Percentiles rank a stretch among this genome's conserved stretches.
Conservation (phyloP, 2,329 filamentous ascomycete species). For the Geoglossum cookeanum region DNA sequence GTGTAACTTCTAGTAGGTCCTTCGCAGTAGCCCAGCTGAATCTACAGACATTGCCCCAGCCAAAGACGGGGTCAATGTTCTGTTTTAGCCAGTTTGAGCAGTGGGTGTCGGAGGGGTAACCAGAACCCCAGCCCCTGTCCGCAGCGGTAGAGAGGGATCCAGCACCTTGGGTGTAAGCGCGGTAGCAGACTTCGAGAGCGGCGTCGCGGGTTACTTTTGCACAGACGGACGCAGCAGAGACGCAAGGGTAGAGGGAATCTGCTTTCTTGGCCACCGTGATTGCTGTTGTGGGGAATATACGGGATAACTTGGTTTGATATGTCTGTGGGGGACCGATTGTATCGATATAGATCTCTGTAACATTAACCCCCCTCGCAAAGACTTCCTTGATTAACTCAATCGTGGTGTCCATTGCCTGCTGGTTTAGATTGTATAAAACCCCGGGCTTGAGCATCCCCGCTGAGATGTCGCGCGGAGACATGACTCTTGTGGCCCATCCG, state of each 20-base stretch:
- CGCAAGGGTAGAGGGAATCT: constrained; percentile 78
- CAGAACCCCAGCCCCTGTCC: constrained; percentile 58
- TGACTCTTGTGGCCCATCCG: constrained; percentile 66
- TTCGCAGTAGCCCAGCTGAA: constrained; percentile 95
- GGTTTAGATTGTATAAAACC: constrained; percentile 71
- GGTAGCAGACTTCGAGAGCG: constrained; percentile 63
- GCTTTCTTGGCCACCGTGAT: constrained; percentile 80
- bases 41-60: constrained; percentile 81
- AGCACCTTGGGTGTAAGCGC: constrained; percentile 22
- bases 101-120: constrained; percentile 74
- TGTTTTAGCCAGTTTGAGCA: constrained; percentile 64
- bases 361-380: constrained; percentile 57
- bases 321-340: constrained; percentile 68
- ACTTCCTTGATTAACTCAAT: constrained; percentile 63
- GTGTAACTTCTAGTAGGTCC: constrained; percentile 76
- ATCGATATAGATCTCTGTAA: constrained; percentile 84
- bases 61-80: constrained; percentile 86
- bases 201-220: constrained; percentile 92
- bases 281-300: constrained; percentile 58
- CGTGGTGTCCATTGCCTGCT: constrained; percentile 86
- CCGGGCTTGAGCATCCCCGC: constrained; percentile 53
- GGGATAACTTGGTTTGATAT: constrained; percentile 72
- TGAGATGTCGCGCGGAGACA: constrained; percentile 70
- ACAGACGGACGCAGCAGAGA: constrained; percentile 83
- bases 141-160: constrained; percentile 1